phyloP scores from a whole-genome alignment of 2,329 filamentous ascomycete species.

The Alternaria metachromatica region DNA sequence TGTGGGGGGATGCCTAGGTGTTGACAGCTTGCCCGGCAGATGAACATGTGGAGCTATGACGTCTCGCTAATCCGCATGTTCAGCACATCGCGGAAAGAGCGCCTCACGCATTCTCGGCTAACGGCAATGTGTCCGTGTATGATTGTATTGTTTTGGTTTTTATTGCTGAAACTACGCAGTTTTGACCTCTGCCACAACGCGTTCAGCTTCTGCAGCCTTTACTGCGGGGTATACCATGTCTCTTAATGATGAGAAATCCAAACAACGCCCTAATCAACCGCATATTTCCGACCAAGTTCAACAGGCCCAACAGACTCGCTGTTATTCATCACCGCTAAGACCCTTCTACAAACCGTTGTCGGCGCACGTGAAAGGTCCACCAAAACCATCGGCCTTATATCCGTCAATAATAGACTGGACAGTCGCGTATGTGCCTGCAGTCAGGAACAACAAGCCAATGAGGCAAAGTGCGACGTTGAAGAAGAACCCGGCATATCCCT shows the following conservation, averaged over 20 bases:
- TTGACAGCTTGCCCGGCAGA: slow-evolving; percentile 31
- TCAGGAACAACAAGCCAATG: slow-evolving; percentile 81
- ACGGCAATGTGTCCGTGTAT: neutral
- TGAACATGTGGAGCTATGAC: slow-evolving; percentile 19
- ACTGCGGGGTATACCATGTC: slow-evolving; percentile 6
- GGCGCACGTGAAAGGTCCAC: slow-evolving; percentile 76
- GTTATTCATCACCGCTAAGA: neutral
- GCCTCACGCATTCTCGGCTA: neutral
- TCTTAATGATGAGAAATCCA: neutral
- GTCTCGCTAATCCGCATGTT: slow-evolving; percentile 1
- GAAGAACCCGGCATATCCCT: slow-evolving; percentile 61
- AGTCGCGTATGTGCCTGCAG: slow-evolving; percentile 76
- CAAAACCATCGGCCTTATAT: slow-evolving; percentile 69
- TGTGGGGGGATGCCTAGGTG: slow-evolving; percentile 22
- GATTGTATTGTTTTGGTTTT: neutral
- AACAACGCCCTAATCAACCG: neutral
- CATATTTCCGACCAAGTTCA: neutral
- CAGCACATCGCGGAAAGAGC: neutral
- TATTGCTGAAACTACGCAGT: neutral
- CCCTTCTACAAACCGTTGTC: slow-evolving; percentile 65
- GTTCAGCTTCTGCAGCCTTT: neutral
- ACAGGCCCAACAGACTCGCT: neutral
- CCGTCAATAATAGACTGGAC: slow-evolving; percentile 77
- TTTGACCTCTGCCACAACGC: neutral
- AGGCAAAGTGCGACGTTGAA: slow-evolving; percentile 77